phyloP scores from a whole-genome alignment of 495 filamentous ascomycete genomes.

The Parathielavia appendiculata region DNA sequence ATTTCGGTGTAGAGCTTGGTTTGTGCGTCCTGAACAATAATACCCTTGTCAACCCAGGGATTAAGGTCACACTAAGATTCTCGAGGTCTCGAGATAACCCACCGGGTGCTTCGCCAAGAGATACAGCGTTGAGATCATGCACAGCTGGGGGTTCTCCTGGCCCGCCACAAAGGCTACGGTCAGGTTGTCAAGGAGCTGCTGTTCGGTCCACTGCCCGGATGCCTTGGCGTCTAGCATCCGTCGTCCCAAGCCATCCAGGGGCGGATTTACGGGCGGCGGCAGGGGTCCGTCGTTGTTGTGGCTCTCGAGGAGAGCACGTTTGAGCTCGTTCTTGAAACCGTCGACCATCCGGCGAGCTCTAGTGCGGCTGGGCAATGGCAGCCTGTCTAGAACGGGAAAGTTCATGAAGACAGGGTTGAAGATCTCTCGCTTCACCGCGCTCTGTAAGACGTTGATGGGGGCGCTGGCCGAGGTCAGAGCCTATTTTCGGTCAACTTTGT shows the following conservation, averaged over 20 bases:
- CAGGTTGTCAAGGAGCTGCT: conserved; percentile 36
- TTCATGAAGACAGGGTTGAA: conserved; percentile 40
- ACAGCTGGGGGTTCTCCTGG: conserved; percentile 39
- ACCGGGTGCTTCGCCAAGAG: conserved; percentile 32
- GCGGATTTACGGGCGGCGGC: not conserved
- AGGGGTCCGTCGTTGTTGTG: not conserved
- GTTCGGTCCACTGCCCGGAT: conserved; percentile 14
- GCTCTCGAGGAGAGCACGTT: conserved; percentile 9
- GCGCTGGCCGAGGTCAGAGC: conserved; percentile 12
- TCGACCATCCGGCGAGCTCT: conserved; percentile 13
- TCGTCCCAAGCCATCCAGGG: conserved; percentile 9
- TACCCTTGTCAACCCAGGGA: not conserved
- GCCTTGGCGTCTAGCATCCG: conserved; percentile 15
- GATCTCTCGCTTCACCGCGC: conserved; percentile 31
- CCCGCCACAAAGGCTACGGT: conserved; percentile 35
- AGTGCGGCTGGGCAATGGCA: conserved; percentile 26
- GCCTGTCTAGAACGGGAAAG: conserved; percentile 33
- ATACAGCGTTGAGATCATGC: conserved; percentile 32
- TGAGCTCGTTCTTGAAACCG: conserved; percentile 16
- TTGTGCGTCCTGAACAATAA: conserved; percentile 17
- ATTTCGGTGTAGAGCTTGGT: conserved; percentile 11
- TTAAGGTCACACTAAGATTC: not conserved
- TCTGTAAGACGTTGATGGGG: conserved; percentile 32
- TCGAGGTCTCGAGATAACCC: not conserved
- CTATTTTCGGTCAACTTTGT: not conserved